Base-by-base conservation (phyloP, 176 grass and related monocot genomes). In the sorghum (Sorghum bicolor) region DNA sequence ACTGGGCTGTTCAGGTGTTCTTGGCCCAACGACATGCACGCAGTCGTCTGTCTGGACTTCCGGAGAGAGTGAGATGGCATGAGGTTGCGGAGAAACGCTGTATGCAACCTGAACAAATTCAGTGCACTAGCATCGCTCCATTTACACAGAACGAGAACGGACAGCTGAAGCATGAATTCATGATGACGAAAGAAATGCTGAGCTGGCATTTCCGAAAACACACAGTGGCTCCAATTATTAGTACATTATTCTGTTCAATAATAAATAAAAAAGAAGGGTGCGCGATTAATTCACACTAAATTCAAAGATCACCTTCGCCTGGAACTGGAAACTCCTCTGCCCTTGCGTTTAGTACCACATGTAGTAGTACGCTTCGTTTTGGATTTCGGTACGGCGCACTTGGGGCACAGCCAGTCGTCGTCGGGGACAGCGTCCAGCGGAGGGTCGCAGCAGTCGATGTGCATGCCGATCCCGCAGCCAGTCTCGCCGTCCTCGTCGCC, bases 381-480 rank as follows among this genome's bases (percentile, higher is more conserved):
- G 22, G 41, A 31, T 69, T 85, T 79, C 1, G 41, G n/a, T 1
- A 22, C 11, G 12, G 64, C 63, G 48, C 93, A 98, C 76, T 80
- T 92, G 72, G 64, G 31, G 79, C 96, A 98, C 24, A 95, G 79
- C 96, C 93, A 94, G 29, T 93, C 87, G 5, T 77, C 91, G 3
- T 92, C 87, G 0, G 91, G 96, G 79, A 98, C 85, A 32, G 28
- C 70, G 17, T 92, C 73, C 43, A 98, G 67, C 13, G 89, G 92
- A 17, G 96, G 96, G 26, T 95, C 47, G 66, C 93, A 95, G 47
- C 96, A 98, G 58, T 98, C 80, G 3, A 95, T 98, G 85, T 95
- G 96, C 70, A 73, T 90, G 1, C 96, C 96, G 9, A 85, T 44
- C 16, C 96, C 96, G 44, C 93, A 98, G 33, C 93, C 96, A 0